A percentile compares a stretch with the other conserved stretches of the same genome.
These are phyloP conservation scores for Globisporangium perplexum DNA, from an alignment of 352 stramenopile genomes.

Conservation along the genomic window DNA sequence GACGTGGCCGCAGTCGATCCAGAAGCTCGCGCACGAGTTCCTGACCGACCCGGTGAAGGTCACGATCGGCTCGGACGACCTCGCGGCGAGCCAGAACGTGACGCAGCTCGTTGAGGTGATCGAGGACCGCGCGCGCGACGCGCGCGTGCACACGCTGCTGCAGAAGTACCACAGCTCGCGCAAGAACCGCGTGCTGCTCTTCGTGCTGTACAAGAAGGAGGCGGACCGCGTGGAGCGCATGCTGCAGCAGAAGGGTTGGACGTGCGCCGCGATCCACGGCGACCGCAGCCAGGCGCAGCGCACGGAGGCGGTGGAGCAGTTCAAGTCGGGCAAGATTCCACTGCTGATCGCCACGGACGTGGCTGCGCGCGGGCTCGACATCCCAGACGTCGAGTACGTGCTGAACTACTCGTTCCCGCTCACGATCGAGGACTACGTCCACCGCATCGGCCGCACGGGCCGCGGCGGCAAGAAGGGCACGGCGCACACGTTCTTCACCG, in stretches of 20 bases:
- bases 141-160: slow-evolving; percentile 87
- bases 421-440: slow-evolving; percentile 98
- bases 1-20: slow-evolving; percentile 96
- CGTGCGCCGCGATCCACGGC: slow-evolving; percentile 94
- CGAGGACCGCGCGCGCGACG: slow-evolving; percentile 88
- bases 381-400: slow-evolving; percentile 95
- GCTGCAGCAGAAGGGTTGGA: slow-evolving; percentile 90
- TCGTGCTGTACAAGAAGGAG: slow-evolving; percentile 99
- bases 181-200: slow-evolving; percentile 94
- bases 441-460: slow-evolving; percentile 93
- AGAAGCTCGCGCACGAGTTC: slow-evolving; percentile 95
- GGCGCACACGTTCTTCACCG: slow-evolving; percentile 97
- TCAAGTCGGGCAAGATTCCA: slow-evolving; percentile 92
- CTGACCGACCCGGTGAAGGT: slow-evolving; percentile 92
- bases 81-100: slow-evolving; percentile 94
- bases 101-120: slow-evolving; percentile 94
- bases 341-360: slow-evolving; percentile 97
- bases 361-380: slow-evolving; percentile 95
- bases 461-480: slow-evolving; percentile 93
- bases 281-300: slow-evolving; percentile 93
- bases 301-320: slow-evolving; percentile 90
- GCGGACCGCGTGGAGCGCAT: slow-evolving; percentile 93
- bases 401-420: slow-evolving; percentile 97
- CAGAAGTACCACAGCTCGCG: slow-evolving; percentile 88
- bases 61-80: slow-evolving; percentile 92